These are phyloP conservation scores for Cladosporium phlei DNA, from an alignment of 2,329 filamentous ascomycete genomes.

Conservation along the genomic window DNA sequence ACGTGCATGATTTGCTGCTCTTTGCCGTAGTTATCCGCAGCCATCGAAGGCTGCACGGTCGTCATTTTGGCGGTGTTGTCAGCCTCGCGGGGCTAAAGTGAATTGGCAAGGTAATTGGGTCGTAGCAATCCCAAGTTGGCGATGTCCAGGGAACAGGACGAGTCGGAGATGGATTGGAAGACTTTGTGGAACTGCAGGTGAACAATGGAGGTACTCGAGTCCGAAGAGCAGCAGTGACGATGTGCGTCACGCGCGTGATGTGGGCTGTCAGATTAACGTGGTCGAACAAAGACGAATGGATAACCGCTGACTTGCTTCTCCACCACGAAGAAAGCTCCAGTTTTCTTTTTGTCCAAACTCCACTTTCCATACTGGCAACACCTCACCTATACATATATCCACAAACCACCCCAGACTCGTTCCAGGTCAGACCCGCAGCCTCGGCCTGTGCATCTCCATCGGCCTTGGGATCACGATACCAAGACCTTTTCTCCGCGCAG, in stretches of 20 bases:
- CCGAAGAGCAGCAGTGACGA: not conserved
- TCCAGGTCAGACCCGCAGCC: not conserved
- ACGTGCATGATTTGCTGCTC: slow-evolving; percentile 1
- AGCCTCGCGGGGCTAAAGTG: not conserved
- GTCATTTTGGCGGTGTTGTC: not conserved
- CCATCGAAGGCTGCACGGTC: not conserved
- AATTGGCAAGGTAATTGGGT: not conserved
- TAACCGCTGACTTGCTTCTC: too few relatives aligned
- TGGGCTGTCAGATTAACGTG: too few relatives aligned
- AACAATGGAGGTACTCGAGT: not conserved
- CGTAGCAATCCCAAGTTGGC: not conserved
- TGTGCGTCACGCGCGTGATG: not conserved
- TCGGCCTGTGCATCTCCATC: slow-evolving; percentile 1
- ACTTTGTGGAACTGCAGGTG: not conserved
- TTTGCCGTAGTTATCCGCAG: slow-evolving; percentile 2
- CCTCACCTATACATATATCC: not conserved
- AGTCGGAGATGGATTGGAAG: not conserved
- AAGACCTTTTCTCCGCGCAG: not conserved
- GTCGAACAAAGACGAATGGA: not conserved
- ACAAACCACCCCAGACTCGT: not conserved
- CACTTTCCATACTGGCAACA: not conserved
- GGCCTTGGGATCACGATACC: slow-evolving; percentile 1
- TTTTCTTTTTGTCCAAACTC: not conserved
- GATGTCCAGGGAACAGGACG: not conserved
- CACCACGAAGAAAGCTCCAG: too few relatives aligned